phyloP scores from a whole-genome alignment of 2,329 filamentous ascomycete genomes.

The Cylindrodendrum hubeiense region DNA sequence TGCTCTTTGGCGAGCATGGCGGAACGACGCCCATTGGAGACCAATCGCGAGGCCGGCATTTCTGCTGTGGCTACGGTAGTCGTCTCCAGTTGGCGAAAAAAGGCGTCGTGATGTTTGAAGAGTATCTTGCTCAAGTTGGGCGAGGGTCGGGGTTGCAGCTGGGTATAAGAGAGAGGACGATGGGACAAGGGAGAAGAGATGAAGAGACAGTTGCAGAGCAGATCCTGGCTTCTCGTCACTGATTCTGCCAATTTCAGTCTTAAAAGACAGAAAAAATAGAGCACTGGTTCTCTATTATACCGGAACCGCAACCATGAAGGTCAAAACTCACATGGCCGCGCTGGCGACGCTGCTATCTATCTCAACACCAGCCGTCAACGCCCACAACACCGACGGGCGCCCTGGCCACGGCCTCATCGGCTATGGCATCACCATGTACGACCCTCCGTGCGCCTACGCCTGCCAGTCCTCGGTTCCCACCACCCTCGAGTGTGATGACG shows the following conservation, averaged over 20 bases:
- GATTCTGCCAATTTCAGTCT: background rate
- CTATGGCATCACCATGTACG: constrained; percentile 66
- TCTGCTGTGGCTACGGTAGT: background rate
- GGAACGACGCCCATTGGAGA: background rate
- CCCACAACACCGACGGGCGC: background rate
- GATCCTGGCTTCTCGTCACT: background rate
- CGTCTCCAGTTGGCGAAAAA: background rate
- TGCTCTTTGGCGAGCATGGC: background rate
- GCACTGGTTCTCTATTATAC: background rate
- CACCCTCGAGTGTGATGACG: constrained; percentile 14
- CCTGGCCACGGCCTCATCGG: constrained; percentile 40
- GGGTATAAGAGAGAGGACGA: background rate
- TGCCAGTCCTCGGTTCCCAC: constrained; percentile 56
- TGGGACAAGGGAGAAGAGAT: background rate
- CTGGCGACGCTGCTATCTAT: background rate
- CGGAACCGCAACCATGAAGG: background rate
- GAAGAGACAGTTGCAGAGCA: background rate
- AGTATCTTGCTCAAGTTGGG: constrained; percentile 3
- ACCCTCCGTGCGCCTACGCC: constrained; percentile 73
- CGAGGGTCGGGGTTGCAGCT: background rate
- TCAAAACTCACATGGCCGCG: background rate
- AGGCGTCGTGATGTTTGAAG: background rate
- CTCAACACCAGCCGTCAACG: background rate
- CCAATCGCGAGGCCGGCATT: constrained; percentile 1
- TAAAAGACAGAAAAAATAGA: background rate